Percentiles rank a stretch among this genome's conserved stretches.
phyloP scores from a whole-genome alignment of 2,329 filamentous ascomycete species.

The Pseudopyricularia javanii region DNA sequence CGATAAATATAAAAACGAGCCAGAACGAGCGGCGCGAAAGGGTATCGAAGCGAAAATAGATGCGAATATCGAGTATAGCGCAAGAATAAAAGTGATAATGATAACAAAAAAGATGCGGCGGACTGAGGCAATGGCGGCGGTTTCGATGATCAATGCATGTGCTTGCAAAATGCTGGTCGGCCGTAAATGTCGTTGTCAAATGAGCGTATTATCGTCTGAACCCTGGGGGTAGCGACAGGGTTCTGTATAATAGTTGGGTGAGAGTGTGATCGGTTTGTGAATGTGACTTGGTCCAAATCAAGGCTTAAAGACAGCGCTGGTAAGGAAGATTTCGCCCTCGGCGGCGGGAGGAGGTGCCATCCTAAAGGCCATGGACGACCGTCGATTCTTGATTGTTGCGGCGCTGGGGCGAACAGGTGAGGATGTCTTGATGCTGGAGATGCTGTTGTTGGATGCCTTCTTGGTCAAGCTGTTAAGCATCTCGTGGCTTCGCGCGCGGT shows the following conservation, averaged over 20 bases:
- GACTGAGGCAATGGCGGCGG: not conserved
- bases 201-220: slow-evolving; percentile 3
- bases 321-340: slow-evolving; percentile 28
- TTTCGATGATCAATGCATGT: not conserved
- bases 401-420: slow-evolving; percentile 3
- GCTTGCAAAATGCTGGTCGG: slow-evolving; percentile 4
- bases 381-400: slow-evolving; percentile 5
- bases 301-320: slow-evolving; percentile 37
- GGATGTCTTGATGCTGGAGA: slow-evolving; percentile 2
- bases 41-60: not conserved
- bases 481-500: slow-evolving; percentile 39
- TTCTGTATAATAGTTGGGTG: not conserved
- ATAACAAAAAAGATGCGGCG: not conserved
- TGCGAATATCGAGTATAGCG: not conserved
- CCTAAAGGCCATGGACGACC: not conserved
- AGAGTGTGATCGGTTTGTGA: not conserved
- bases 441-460: slow-evolving; percentile 16
- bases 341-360: slow-evolving; percentile 5
- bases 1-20: not conserved
- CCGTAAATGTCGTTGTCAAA: slow-evolving; percentile 6
- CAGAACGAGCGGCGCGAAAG: not conserved
- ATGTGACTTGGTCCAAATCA: not conserved
- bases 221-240: slow-evolving; percentile 1
- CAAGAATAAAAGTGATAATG: not conserved
- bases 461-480: slow-evolving; percentile 26